A percentile compares a stretch with the other conserved stretches of the same genome.
Evolutionary conservation across 1,284 basidiomycete genomes (phyloP).

Genomic region (Cerioporus squamosus): DNA sequence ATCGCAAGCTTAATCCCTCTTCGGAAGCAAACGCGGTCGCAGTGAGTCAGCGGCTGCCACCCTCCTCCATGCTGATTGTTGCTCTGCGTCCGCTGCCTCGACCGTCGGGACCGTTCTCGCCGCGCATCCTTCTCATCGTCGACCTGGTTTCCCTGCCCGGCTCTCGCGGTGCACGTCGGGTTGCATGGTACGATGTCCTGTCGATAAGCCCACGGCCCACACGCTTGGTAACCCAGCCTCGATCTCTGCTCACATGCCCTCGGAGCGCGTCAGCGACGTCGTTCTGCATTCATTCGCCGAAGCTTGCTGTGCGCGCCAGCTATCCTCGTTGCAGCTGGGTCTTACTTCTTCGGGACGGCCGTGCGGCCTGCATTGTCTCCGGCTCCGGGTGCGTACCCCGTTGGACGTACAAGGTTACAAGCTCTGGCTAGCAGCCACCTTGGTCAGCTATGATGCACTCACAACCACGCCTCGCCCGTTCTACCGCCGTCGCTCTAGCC

Average conservation of each 20-base stretch:
- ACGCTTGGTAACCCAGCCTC: conserved; percentile 5
- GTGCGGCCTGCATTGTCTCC: no score
- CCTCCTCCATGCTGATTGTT: no score
- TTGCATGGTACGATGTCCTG: conserved; percentile 8
- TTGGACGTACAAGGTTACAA: no score
- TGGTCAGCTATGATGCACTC: no score
- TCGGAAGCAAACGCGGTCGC: no score
- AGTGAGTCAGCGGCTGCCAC: no score
- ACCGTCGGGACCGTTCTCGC: not conserved
- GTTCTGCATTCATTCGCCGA: conserved; percentile 18
- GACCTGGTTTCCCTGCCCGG: not conserved
- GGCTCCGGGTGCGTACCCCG: no score
- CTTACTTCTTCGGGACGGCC: no score
- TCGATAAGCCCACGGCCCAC: conserved; percentile 22
- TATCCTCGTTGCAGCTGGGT: no score
- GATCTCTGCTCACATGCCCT: conserved; percentile 19
- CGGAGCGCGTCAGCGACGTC: conserved; percentile 1
- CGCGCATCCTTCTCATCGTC: not conserved
- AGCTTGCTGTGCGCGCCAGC: not conserved
- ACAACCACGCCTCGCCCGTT: no score
- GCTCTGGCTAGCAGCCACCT: no score
- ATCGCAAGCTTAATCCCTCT: conserved; percentile 1
- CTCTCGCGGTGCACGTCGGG: not conserved
- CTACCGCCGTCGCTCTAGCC: no score
- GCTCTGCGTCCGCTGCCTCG: not conserved